Evolutionary conservation across 1,284 basidiomycete genomes (phyloP), one percentile per base, ranked within the genome.

Genomic region (Takashimella tepidaria): DNA sequence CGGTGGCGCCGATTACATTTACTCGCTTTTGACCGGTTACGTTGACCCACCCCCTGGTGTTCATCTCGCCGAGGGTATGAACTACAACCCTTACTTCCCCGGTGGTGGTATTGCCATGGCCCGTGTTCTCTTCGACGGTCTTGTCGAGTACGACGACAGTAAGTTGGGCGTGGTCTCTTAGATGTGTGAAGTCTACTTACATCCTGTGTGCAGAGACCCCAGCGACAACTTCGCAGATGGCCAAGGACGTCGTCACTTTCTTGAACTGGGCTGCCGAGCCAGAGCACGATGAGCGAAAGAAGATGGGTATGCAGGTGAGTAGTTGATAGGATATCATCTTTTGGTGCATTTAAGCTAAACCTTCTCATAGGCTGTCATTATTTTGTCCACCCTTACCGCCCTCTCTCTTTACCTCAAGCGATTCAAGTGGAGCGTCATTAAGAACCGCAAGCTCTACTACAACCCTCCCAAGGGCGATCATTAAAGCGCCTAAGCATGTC

Each of bases 101-200:
- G 92, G 93, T 57, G 92, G 92, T 69, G 91, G 92, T 66, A 98
- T 99, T 62, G 91, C 89, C 70, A 99, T 98, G 96, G 95, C 92
- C 49, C 90, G 95, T 74, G 86, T 97, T 20, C 80, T 99, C 60
- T 98, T 90, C 73, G 93, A 98, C 70, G 92, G 89, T 44, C 76
- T 97, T 44, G 92, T 98, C 55, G 93, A 98, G 77, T 97, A 89
- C 74, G 88, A 90, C 1, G 93, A 98, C 72, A 89, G 88, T 85
- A 57, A 61, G 81, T 59, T 59, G 1, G 16, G 10, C 16, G 8
- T 37, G 31, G 16, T 16, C 8, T 8, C 10, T 8, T 19, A 6
- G 6, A 44, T 44, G 11, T 10, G n/a, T 44, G 6, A 6, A 44
- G 19, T 10, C 10, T 11, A 37, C 11, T 20, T 25, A 12, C 22